Percentiles rank a stretch among this genome's conserved stretches.
Evolutionary conservation across 2,329 filamentous ascomycete genomes (phyloP).

Genomic region (Cladosporium sp.): DNA sequence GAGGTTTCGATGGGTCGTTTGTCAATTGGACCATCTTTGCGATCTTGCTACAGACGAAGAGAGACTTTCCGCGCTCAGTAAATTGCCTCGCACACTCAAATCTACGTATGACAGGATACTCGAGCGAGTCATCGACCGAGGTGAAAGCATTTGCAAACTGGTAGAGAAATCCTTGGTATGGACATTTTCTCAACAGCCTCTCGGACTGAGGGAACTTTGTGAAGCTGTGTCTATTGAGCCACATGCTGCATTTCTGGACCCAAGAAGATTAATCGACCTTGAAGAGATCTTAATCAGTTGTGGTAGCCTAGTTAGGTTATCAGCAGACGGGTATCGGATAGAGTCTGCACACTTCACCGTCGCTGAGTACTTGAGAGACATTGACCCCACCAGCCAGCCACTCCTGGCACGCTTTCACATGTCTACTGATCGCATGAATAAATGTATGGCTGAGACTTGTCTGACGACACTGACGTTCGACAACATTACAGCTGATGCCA

Average conservation of each 20-base stretch:
- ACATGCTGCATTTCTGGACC: not conserved
- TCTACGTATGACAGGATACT: not conserved
- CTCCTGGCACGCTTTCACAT: not conserved
- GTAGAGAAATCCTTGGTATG: not conserved
- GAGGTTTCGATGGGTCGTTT: slow-evolving; percentile 5
- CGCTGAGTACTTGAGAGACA: not conserved
- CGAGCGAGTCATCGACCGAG: not conserved
- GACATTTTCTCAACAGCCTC: not conserved
- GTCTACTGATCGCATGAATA: not conserved
- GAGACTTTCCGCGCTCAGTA: not conserved
- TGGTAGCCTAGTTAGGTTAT: not conserved
- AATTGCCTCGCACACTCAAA: not conserved
- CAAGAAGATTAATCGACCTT: not conserved
- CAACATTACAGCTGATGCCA: not conserved
- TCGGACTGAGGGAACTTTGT: not conserved
- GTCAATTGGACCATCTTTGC: slow-evolving; percentile 5
- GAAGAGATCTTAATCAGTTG: not conserved
- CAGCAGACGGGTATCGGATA: not conserved
- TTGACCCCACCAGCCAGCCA: not conserved
- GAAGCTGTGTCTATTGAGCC: not conserved
- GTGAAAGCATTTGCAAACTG: not conserved
- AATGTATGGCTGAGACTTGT: not conserved
- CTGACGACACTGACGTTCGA: not conserved
- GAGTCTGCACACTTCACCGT: not conserved
- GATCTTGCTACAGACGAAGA: not conserved